phyloP scores from a whole-genome alignment of 345 rosid genomes.

The Carallia brachiata region DNA sequence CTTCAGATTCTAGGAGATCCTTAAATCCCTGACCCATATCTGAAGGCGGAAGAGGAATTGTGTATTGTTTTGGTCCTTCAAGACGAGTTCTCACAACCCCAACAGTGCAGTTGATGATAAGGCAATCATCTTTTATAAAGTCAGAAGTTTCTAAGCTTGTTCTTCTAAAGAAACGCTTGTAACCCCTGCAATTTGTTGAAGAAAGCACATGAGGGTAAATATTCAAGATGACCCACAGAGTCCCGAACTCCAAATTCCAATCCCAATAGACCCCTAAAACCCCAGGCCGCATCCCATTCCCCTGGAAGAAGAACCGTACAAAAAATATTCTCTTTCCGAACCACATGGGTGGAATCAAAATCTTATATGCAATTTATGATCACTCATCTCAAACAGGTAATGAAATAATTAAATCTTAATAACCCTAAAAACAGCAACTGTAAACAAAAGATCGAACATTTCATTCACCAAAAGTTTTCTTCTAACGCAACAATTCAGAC shows the following conservation, averaged over 20 bases:
- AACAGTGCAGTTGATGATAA: conserved; percentile 79
- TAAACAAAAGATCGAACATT: no score
- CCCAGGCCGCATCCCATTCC: no score
- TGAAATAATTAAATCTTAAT: no score
- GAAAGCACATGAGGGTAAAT: neutral
- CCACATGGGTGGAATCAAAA: no score
- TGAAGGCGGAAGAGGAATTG: conserved; percentile 59
- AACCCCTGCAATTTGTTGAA: conserved; percentile 64
- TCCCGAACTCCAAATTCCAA: neutral
- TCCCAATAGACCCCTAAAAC: no score
- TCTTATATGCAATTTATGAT: no score
- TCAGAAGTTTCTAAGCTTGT: conserved; percentile 73
- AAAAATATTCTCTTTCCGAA: no score
- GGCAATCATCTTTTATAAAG: conserved; percentile 76
- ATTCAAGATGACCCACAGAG: neutral
- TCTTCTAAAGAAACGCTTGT: conserved; percentile 80
- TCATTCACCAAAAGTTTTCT: no score
- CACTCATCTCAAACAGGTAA: no score
- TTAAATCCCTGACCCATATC: conserved; percentile 74
- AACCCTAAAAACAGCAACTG: no score
- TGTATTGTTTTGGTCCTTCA: conserved; percentile 66
- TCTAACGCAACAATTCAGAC: neutral
- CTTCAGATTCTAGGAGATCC: conserved; percentile 67
- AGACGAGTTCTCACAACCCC: conserved; percentile 81
- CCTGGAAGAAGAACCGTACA: no score